phyloP scores from a whole-genome alignment of 2,329 filamentous ascomycete species.

The Pseudonectria foliicola region DNA sequence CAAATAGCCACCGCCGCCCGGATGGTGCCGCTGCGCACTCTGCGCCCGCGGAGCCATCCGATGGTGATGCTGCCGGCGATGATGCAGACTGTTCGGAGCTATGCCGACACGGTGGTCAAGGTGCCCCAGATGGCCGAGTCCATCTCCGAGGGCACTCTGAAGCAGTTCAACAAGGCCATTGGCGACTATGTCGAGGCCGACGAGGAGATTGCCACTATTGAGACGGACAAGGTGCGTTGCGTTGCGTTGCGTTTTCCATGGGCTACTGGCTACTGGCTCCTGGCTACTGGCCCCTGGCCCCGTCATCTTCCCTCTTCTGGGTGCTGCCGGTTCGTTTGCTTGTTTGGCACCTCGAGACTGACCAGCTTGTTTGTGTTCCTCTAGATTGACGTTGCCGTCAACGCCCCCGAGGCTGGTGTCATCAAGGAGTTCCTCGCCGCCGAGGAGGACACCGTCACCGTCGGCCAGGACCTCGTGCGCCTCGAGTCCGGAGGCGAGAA shows the following conservation, averaged over 20 bases:
- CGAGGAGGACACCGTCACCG: conserved; percentile 91
- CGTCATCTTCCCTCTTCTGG: too few relatives aligned
- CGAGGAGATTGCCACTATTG: conserved; percentile 97
- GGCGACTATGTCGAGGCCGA: conserved; percentile 93
- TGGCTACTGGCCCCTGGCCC: not conserved
- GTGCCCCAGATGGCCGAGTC: conserved; percentile 98
- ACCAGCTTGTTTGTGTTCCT: conserved; percentile 3
- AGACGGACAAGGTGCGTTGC: conserved; percentile 82
- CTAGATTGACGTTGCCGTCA: conserved; percentile 93
- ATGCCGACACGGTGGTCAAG: conserved; percentile 81
- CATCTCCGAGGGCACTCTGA: conserved; percentile 93
- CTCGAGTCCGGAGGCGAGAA: conserved; percentile 60
- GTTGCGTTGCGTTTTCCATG: not conserved
- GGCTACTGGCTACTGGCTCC: not conserved
- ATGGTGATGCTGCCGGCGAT: conserved; percentile 40
- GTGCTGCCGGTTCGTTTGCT: too few relatives aligned
- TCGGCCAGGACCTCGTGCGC: conserved; percentile 85
- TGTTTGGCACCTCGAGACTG: conserved; percentile 2
- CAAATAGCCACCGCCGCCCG: conserved; percentile 36
- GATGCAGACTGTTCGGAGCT: conserved; percentile 51
- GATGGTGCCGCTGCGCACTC: conserved; percentile 35
- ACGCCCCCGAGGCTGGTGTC: conserved; percentile 81
- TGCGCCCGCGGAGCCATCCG: conserved; percentile 23
- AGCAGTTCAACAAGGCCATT: conserved; percentile 87
- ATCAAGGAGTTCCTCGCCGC: conserved; percentile 88